Evolutionary conservation across 140 eudicot genomes (phyloP).

Genomic region (Stevia rebaudiana): DNA sequence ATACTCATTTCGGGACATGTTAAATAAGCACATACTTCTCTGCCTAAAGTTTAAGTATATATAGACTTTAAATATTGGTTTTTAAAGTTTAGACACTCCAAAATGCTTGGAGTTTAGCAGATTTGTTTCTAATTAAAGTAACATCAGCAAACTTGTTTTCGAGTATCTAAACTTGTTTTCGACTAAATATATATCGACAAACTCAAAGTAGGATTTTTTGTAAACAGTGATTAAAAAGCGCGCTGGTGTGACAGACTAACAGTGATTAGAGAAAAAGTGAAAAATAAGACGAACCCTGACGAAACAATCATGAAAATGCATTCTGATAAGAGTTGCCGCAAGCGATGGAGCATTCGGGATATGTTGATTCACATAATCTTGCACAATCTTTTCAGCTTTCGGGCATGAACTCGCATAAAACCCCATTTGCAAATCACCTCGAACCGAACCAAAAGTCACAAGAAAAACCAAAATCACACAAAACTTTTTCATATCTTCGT

Average conservation of each 20-base stretch:
- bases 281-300: constrained; percentile 47
- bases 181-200: too few species aligned
- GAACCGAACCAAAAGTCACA: constrained; percentile 26
- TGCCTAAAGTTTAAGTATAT: too few species aligned
- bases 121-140: too few species aligned
- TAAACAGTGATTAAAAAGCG: too few species aligned
- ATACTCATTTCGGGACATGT: neutral
- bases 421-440: constrained; percentile 40
- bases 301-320: constrained; percentile 86
- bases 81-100: too few species aligned
- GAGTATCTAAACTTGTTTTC: too few species aligned
- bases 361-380: constrained; percentile 51
- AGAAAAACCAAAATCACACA: constrained; percentile 22
- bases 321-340: constrained; percentile 58
- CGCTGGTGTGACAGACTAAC: too few species aligned
- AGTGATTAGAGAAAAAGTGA: neutral
- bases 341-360: constrained; percentile 72
- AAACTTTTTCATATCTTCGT: constrained; percentile 30
- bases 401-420: constrained; percentile 60
- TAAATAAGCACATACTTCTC: too few species aligned
- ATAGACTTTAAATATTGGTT: too few species aligned
- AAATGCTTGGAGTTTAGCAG: too few species aligned
- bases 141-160: too few species aligned
- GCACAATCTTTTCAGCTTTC: constrained; percentile 68
- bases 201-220: too few species aligned